Percentiles rank a stretch among this genome's conserved stretches.
Evolutionary conservation across 768 basidiomycete genomes (phyloP).

Genomic region (Agaricus sinodeliciosus): DNA sequence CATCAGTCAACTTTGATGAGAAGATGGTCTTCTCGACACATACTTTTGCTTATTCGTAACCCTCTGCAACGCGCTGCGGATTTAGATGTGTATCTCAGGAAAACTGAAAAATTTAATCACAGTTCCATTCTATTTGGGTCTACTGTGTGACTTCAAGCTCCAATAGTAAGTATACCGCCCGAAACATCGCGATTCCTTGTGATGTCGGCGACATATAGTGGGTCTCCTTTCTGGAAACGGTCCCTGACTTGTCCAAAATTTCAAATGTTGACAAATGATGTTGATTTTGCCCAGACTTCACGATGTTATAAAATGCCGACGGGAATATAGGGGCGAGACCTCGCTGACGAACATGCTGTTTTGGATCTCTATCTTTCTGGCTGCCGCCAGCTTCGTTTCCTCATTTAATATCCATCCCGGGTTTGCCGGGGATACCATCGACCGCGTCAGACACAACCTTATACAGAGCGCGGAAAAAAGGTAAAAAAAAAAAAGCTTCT

Average conservation of each 20-base stretch:
- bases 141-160: background rate
- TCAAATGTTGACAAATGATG: too few species aligned
- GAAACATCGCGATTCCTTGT: background rate
- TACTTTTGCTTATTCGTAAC: too few species aligned
- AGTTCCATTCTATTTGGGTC: background rate
- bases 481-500: slow-evolving; percentile 11
- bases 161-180: background rate
- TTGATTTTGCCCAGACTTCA: background rate
- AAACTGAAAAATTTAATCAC: background rate
- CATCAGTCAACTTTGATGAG: too few species aligned
- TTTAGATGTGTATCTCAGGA: background rate
- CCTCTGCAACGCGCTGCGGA: background rate
- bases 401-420: slow-evolving; percentile 15
- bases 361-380: background rate
- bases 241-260: too few species aligned
- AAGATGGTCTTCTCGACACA: too few species aligned
- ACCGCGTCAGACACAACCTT: slow-evolving; percentile 14
- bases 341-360: background rate
- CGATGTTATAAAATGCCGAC: background rate
- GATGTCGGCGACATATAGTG: slow-evolving; percentile 2
- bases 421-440: slow-evolving; percentile 18
- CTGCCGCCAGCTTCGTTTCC: slow-evolving; percentile 1
- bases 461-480: slow-evolving; percentile 22
- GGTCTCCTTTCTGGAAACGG: background rate
- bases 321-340: background rate